Percentiles rank a stretch among this genome's conserved stretches.
Conservation (phyloP, 169 alveolate species). For the Eimeria acervulina region DNA sequence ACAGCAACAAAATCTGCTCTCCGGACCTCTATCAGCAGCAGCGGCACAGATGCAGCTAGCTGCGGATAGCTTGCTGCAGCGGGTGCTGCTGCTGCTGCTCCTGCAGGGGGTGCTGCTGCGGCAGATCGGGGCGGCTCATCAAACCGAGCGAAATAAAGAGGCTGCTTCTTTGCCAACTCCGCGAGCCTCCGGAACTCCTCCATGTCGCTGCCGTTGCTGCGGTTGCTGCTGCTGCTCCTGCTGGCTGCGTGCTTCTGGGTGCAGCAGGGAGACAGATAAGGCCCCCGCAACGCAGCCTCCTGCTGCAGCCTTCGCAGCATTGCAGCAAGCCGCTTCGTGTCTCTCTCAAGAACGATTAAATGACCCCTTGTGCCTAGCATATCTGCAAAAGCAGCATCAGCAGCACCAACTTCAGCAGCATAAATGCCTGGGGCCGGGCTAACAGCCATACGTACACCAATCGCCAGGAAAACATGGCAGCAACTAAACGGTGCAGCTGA, state of each 20-base stretch:
- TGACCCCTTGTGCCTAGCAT: background rate
- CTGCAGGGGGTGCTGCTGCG: conserved; percentile 32
- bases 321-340: background rate
- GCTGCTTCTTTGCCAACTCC: conserved; percentile 47
- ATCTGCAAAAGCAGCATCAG: background rate
- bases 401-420: background rate
- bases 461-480: no score
- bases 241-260: background rate
- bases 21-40: conserved; percentile 76
- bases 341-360: background rate
- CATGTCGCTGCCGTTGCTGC: conserved; percentile 38
- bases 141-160: conserved; percentile 64
- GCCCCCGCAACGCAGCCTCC: conserved; percentile 23
- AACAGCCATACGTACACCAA: background rate
- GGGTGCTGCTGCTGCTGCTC: conserved; percentile 46
- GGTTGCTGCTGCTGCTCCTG: conserved; percentile 4
- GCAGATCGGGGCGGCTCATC: conserved; percentile 10
- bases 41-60: conserved; percentile 37
- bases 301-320: conserved; percentile 20
- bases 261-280: conserved; percentile 48
- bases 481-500: background rate
- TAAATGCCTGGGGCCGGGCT: background rate
- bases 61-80: conserved; percentile 49
- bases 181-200: conserved; percentile 40
- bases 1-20: conserved; percentile 66